phyloP scores from a whole-genome alignment of 768 basidiomycete species.

The Amanita rimosa region DNA sequence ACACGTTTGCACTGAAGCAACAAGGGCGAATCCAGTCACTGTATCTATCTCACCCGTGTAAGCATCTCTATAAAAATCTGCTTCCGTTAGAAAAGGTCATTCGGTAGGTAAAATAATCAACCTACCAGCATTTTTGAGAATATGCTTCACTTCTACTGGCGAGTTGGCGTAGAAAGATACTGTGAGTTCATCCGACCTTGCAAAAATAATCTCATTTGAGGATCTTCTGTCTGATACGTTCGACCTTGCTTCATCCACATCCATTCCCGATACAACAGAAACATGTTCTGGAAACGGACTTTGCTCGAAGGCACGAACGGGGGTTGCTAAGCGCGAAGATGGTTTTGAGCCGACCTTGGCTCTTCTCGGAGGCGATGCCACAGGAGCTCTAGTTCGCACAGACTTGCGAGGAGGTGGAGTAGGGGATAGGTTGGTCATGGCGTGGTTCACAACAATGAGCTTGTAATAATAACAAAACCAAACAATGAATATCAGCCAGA shows the following conservation, averaged over 20 bases:
- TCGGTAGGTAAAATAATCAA: background rate
- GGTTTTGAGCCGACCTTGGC: slow-evolving; percentile 17
- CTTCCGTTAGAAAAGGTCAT: slow-evolving; percentile 5
- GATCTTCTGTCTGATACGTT: slow-evolving; percentile 24
- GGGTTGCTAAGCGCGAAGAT: slow-evolving; percentile 33
- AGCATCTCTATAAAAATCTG: slow-evolving; percentile 59
- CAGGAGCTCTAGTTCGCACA: slow-evolving; percentile 20
- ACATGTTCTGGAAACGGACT: slow-evolving; percentile 20
- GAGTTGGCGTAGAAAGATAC: slow-evolving; percentile 59
- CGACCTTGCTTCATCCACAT: slow-evolving; percentile 46
- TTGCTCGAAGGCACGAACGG: slow-evolving; percentile 13
- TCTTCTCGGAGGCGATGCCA: slow-evolving; percentile 19
- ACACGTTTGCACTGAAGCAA: slow-evolving; percentile 61
- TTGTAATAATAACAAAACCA: background rate
- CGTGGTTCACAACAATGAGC: no score
- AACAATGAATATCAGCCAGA: background rate
- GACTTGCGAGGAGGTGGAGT: slow-evolving; percentile 51
- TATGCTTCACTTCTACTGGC: slow-evolving; percentile 66
- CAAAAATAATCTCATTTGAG: slow-evolving; percentile 40
- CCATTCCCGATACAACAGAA: slow-evolving; percentile 48
- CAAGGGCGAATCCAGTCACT: slow-evolving; percentile 61
- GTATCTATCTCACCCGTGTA: slow-evolving; percentile 67
- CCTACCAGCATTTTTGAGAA: slow-evolving; percentile 57
- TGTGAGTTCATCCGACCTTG: slow-evolving; percentile 61
- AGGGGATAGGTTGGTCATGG: slow-evolving; percentile 48